phyloP scores from a whole-genome alignment of 495 filamentous ascomycete genomes.

The Parathielavia appendiculata region DNA sequence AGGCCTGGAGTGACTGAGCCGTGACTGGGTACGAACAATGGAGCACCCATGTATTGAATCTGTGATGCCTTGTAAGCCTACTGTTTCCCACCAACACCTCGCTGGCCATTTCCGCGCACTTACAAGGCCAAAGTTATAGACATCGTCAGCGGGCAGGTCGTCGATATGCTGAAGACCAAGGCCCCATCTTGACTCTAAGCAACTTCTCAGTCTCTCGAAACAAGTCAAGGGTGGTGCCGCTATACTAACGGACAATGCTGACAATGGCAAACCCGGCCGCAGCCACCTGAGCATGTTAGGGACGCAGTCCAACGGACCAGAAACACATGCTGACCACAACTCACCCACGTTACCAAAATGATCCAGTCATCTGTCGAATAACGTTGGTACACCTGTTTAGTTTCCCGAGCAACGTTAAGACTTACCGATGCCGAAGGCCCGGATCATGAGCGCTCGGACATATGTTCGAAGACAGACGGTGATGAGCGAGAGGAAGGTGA shows the following conservation, averaged over 20 bases:
- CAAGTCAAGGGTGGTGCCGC: neutral
- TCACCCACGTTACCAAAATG: constrained; percentile 37
- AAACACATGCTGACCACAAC: neutral
- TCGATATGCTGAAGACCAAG: constrained; percentile 31
- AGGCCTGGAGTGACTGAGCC: neutral
- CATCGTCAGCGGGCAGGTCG: constrained; percentile 34
- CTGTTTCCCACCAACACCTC: no score
- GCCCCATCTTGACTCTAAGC: constrained; percentile 41
- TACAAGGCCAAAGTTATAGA: constrained; percentile 39
- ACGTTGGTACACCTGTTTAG: neutral
- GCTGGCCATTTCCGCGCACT: neutral
- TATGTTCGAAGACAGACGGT: constrained; percentile 35
- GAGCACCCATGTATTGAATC: constrained; percentile 40
- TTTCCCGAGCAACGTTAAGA: neutral
- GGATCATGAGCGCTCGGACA: constrained; percentile 33
- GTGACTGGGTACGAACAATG: constrained; percentile 31
- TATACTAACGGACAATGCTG: constrained; percentile 28
- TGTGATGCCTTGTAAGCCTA: constrained; percentile 6
- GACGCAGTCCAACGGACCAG: neutral
- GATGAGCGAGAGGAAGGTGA: constrained; percentile 35
- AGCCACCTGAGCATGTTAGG: constrained; percentile 17
- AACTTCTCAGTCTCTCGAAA: neutral
- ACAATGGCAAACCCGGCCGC: constrained; percentile 28
- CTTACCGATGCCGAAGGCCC: constrained; percentile 33
- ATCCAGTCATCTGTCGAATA: constrained; percentile 36